Conservation (phyloP, 129 eudicot genomes). For the Cynara cardunculus region DNA sequence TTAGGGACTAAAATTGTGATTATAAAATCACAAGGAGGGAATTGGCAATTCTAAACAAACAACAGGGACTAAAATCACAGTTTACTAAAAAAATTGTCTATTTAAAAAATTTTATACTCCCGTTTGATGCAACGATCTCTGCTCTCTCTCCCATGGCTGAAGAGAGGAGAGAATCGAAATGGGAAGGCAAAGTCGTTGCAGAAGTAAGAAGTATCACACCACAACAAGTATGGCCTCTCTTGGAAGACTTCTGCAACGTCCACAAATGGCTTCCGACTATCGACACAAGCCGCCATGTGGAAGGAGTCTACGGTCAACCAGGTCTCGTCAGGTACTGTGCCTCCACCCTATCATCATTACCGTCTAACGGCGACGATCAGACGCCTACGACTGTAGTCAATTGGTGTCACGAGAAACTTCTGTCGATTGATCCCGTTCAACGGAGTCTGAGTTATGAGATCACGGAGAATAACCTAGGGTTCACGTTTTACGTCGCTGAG, state of each 20-base stretch:
- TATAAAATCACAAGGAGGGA: no score
- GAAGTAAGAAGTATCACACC: constrained; percentile 28
- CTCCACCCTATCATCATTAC: constrained; percentile 20
- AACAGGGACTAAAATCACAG: neutral
- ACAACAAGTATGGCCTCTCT: constrained; percentile 53
- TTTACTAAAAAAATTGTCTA: neutral
- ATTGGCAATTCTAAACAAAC: neutral
- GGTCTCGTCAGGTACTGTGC: constrained; percentile 61
- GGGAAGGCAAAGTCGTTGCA: constrained; percentile 52
- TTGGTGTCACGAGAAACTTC: constrained; percentile 59
- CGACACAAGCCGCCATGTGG: constrained; percentile 44
- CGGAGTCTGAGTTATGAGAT: constrained; percentile 45
- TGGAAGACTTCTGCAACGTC: constrained; percentile 63
- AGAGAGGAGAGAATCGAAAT: constrained; percentile 18
- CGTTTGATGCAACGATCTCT: neutral
- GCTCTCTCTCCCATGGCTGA: constrained; percentile 28
- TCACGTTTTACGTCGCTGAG: constrained; percentile 33
- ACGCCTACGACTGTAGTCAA: neutral
- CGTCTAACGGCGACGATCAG: neutral
- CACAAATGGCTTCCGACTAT: constrained; percentile 62
- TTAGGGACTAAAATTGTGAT: no score
- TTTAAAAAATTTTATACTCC: neutral
- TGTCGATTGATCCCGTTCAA: constrained; percentile 29
- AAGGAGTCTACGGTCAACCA: constrained; percentile 47
- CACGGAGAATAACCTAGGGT: constrained; percentile 48